phyloP scores from a whole-genome alignment of 176 grass and related monocot species.

The Poa annua region DNA sequence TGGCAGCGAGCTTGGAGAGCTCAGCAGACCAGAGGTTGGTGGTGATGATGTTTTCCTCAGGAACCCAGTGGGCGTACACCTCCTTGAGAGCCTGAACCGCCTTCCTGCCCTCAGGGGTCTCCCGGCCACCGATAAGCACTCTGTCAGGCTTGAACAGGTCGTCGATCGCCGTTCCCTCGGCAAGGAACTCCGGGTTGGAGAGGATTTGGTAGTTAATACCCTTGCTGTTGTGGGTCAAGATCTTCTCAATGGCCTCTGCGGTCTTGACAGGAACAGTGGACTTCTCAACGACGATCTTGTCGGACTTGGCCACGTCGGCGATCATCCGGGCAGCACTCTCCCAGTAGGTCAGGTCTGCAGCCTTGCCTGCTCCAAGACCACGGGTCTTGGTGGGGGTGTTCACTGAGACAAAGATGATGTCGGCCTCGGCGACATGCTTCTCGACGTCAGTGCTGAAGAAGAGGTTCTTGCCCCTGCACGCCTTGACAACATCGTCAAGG shows the following conservation, averaged over 20 bases:
- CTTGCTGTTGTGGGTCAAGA: slow-evolving; percentile 92
- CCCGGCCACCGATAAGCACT: slow-evolving; percentile 81
- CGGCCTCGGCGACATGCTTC: slow-evolving; percentile 72
- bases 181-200: slow-evolving; percentile 89
- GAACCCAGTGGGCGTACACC: slow-evolving; percentile 89
- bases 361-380: slow-evolving; percentile 86
- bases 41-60: slow-evolving; percentile 80
- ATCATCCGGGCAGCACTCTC: slow-evolving; percentile 90
- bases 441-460: slow-evolving; percentile 90
- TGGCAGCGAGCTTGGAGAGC: slow-evolving; percentile 83
- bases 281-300: slow-evolving; percentile 93
- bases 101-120: slow-evolving; percentile 74
- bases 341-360: slow-evolving; percentile 86
- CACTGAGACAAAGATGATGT: slow-evolving; percentile 87
- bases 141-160: slow-evolving; percentile 82
- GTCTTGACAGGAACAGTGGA: slow-evolving; percentile 94
- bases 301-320: slow-evolving; percentile 79
- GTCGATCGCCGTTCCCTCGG: slow-evolving; percentile 73
- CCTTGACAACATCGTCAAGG: slow-evolving; percentile 81
- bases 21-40: slow-evolving; percentile 89
- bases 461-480: slow-evolving; percentile 77
- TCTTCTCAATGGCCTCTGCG: slow-evolving; percentile 88
- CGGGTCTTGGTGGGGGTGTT: slow-evolving; percentile 91
- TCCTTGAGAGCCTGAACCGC: slow-evolving; percentile 79
- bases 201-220: slow-evolving; percentile 94